These are phyloP conservation scores for Fusarium nygamai DNA, from an alignment of 2,329 filamentous ascomycete genomes.

Conservation along the genomic window DNA sequence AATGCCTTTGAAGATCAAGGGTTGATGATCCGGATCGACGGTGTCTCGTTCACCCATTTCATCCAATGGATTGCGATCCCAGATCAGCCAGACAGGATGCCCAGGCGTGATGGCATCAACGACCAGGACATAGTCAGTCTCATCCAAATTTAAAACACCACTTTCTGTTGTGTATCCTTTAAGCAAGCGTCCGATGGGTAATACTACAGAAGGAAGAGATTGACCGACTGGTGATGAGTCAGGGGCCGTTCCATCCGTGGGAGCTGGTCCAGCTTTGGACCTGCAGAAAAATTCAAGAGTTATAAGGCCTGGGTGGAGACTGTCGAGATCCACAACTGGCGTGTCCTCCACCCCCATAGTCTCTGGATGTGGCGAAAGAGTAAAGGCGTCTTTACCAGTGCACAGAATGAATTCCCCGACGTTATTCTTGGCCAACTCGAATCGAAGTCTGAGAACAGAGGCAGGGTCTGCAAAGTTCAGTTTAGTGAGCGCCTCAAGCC, in stretches of 20 bases:
- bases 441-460: rapidly evolving
- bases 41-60: rapidly evolving
- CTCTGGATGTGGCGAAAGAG: rapidly evolving
- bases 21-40: rapidly evolving
- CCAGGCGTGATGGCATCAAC: background rate
- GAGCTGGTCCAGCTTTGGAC: background rate
- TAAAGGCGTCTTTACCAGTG: background rate
- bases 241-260: background rate
- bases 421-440: rapidly evolving
- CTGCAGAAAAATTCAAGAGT: background rate
- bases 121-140: background rate
- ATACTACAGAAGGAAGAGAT: background rate
- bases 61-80: rapidly evolving
- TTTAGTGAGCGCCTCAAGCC: background rate
- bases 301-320: background rate
- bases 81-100: background rate
- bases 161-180: background rate
- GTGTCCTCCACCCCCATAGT: rapidly evolving
- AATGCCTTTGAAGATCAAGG: background rate
- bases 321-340: background rate
- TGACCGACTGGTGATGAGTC: background rate
- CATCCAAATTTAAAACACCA: too few species aligned
- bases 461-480: background rate
- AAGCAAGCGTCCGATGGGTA: background rate
- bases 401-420: background rate